These are phyloP conservation scores for Penicillium chermesinum DNA, from an alignment of 495 filamentous ascomycete species.

Conservation along the genomic window DNA sequence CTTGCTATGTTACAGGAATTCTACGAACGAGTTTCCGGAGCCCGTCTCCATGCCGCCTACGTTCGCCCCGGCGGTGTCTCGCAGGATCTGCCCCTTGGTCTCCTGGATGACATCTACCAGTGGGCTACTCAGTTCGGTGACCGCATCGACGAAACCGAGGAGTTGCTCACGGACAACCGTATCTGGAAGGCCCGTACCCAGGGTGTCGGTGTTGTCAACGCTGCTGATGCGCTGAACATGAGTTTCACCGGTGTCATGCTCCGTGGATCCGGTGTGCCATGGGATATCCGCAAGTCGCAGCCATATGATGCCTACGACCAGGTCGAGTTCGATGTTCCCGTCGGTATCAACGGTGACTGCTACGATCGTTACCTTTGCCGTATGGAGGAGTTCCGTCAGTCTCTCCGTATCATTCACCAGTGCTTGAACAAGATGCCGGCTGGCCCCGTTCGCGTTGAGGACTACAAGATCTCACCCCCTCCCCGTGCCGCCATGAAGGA, in stretches of 20 bases:
- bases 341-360: conserved; percentile 95
- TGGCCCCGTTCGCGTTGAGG: conserved; percentile 89
- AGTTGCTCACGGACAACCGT: conserved; percentile 97
- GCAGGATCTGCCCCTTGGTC: conserved; percentile 89
- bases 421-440: conserved; percentile 98
- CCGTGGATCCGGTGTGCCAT: conserved; percentile 92
- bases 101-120: conserved; percentile 99
- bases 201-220: conserved; percentile 85
- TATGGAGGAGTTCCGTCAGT: conserved; percentile 99
- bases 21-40: conserved; percentile 98
- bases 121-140: conserved; percentile 99
- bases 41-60: conserved; percentile 96
- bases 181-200: conserved; percentile 95
- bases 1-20: conserved; percentile 66
- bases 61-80: conserved; percentile 96
- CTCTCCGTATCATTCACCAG: conserved; percentile 95
- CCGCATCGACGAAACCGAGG: conserved; percentile 98
- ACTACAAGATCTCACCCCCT: conserved; percentile 98
- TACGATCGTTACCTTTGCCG: conserved; percentile 98
- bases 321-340: conserved; percentile 97
- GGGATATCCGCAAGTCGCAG: conserved; percentile 91
- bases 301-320: conserved; percentile 97
- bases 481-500: conserved; percentile 99
- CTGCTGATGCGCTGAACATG: conserved; percentile 90
- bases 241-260: conserved; percentile 98